Percentiles rank a stretch among this genome's conserved stretches.
phyloP scores from a whole-genome alignment of 2,329 filamentous ascomycete genomes.

The Monosporascus sp. region DNA sequence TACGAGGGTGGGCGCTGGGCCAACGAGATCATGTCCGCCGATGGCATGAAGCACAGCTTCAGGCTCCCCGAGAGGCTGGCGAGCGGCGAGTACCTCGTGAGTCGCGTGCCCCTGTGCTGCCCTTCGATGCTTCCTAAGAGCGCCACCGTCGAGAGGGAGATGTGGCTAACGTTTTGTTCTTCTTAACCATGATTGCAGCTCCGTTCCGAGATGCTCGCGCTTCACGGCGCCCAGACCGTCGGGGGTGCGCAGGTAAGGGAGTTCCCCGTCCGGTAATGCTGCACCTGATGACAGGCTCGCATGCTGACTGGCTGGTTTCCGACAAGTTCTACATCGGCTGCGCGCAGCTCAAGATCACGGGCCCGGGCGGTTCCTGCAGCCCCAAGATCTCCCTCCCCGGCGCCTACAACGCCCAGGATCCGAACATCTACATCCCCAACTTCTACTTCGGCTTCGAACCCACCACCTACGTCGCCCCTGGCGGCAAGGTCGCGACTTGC shows the following conservation, averaged over 20 bases:
- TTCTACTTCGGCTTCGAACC: conserved; percentile 30
- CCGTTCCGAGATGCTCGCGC: conserved; percentile 30
- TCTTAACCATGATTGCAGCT: conserved; percentile 11
- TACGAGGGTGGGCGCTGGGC: conserved; percentile 20
- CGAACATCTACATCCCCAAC: conserved; percentile 24
- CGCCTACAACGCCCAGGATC: conserved; percentile 23
- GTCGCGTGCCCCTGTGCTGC: background rate
- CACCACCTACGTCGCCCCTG: conserved; percentile 25
- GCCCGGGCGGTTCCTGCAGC: conserved; percentile 22
- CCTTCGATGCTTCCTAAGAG: too few relatives aligned
- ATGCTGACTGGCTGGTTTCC: too few relatives aligned
- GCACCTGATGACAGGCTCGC: too few relatives aligned
- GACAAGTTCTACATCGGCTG: conserved; percentile 28
- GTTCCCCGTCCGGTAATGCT: background rate
- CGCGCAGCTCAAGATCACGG: conserved; percentile 26
- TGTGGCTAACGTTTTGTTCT: background rate
- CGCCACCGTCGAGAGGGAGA: background rate
- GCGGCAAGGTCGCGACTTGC: conserved; percentile 16
- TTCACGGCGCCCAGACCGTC: conserved; percentile 23
- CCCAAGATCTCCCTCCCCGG: conserved; percentile 27
- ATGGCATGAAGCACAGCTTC: conserved; percentile 19
- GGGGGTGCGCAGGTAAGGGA: conserved; percentile 20
- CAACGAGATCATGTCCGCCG: conserved; percentile 18
- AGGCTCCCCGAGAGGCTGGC: conserved; percentile 21
- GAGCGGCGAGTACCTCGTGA: conserved; percentile 28